Evolutionary conservation across 805 yeast species (phyloP).

Genomic region (Monosporozyma unispora): DNA sequence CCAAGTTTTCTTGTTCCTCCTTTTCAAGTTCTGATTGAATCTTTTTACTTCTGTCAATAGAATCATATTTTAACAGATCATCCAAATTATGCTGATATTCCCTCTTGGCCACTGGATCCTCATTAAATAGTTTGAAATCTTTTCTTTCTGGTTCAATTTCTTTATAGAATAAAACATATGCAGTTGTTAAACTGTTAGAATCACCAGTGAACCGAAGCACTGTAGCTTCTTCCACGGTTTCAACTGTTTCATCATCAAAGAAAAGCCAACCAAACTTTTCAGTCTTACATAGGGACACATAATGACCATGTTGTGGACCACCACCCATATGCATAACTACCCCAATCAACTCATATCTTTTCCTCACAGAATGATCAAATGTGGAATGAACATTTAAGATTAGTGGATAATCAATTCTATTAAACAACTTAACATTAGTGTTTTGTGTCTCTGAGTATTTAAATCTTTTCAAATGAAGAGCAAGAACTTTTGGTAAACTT

Average conservation of each 20-base stretch:
- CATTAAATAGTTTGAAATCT: background rate
- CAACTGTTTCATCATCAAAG: constrained; percentile 93
- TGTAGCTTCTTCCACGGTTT: constrained; percentile 69
- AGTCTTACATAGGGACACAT: constrained; percentile 77
- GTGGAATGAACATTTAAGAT: constrained; percentile 54
- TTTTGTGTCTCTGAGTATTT: constrained; percentile 78
- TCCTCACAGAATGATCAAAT: constrained; percentile 33
- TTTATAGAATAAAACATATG: constrained; percentile 78
- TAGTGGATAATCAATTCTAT: constrained; percentile 73
- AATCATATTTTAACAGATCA: constrained; percentile 19
- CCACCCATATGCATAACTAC: constrained; percentile 94
- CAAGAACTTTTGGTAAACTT: constrained; percentile 64
- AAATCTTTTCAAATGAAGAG: constrained; percentile 83
- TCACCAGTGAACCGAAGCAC: constrained; percentile 85
- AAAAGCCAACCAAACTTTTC: constrained; percentile 77
- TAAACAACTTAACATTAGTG: constrained; percentile 75
- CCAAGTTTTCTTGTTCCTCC: background rate
- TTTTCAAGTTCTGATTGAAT: background rate
- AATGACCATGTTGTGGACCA: constrained; percentile 96
- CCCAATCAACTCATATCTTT: constrained; percentile 69
- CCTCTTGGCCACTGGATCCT: background rate
- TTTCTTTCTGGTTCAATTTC: constrained; percentile 31
- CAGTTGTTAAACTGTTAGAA: constrained; percentile 78
- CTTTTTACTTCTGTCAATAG: constrained; percentile 7
- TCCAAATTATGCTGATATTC: constrained; percentile 16